Evolutionary conservation across 768 basidiomycete genomes (phyloP).

Genomic region (Arthromyces matolae): DNA sequence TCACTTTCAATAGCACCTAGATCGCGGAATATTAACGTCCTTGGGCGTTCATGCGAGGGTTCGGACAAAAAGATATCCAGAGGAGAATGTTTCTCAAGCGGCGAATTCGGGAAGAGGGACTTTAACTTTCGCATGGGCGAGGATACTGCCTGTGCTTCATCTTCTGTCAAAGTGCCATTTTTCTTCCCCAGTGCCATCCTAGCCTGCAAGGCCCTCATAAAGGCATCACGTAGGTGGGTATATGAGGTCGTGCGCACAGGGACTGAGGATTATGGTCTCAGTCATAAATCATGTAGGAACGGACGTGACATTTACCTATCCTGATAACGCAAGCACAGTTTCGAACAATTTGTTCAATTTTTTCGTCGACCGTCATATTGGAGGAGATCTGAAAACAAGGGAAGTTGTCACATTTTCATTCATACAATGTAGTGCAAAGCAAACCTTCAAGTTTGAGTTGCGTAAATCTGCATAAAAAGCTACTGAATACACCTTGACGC

Average conservation of each 20-base stretch:
- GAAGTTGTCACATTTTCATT: no score
- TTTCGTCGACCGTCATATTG: slow-evolving; percentile 60
- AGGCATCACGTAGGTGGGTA: slow-evolving; percentile 79
- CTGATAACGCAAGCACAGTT: slow-evolving; percentile 71
- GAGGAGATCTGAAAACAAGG: slow-evolving; percentile 50
- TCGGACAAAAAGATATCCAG: slow-evolving; percentile 67
- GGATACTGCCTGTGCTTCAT: slow-evolving; percentile 52
- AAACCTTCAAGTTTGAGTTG: slow-evolving; percentile 59
- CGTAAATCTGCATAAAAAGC: slow-evolving; percentile 85
- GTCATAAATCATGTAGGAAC: neutral
- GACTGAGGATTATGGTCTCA: slow-evolving; percentile 39
- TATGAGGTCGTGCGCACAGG: slow-evolving; percentile 77
- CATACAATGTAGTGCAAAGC: no score
- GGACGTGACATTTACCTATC: slow-evolving; percentile 48
- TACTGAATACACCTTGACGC: slow-evolving; percentile 85
- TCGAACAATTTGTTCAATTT: slow-evolving; percentile 61
- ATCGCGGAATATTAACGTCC: slow-evolving; percentile 64
- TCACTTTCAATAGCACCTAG: slow-evolving; percentile 67
- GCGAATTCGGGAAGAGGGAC: slow-evolving; percentile 69
- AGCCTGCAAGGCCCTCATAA: slow-evolving; percentile 66
- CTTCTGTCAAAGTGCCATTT: slow-evolving; percentile 50
- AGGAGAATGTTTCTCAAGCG: slow-evolving; percentile 61
- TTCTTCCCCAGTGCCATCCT: slow-evolving; percentile 53
- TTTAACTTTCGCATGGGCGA: slow-evolving; percentile 70
- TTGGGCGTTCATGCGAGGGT: slow-evolving; percentile 47